These are phyloP conservation scores for Silene uniflora DNA, from an alignment of 148 eudicot species.

Conservation along the genomic window DNA sequence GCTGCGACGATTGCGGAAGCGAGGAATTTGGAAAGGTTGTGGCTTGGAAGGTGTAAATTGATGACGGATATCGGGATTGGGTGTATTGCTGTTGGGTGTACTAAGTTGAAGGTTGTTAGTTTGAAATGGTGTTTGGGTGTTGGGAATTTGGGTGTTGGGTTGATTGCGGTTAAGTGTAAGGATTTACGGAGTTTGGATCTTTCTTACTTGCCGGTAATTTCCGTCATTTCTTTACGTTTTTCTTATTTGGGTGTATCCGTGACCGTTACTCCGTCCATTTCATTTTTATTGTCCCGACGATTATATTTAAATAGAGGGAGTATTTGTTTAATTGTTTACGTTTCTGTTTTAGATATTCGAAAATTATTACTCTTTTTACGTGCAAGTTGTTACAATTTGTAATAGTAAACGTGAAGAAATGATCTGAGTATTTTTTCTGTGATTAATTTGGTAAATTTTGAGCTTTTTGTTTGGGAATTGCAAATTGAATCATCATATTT, in stretches of 20 bases:
- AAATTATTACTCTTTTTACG: too few relatives aligned
- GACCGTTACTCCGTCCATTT: too few relatives aligned
- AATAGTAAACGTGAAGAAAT: too few relatives aligned
- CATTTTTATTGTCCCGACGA: too few relatives aligned
- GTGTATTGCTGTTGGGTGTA: constrained; percentile 93
- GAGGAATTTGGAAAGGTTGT: constrained; percentile 60
- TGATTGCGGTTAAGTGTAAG: constrained; percentile 84
- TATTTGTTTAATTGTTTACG: too few relatives aligned
- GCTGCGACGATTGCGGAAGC: constrained; percentile 72
- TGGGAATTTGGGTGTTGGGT: constrained; percentile 88
- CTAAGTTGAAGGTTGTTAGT: constrained; percentile 55
- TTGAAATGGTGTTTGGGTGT: constrained; percentile 91
- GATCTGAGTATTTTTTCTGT: background rate
- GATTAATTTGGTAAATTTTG: background rate
- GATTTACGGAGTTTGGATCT: constrained; percentile 74
- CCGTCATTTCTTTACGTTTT: too few relatives aligned
- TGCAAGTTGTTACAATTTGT: too few relatives aligned
- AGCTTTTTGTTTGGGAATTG: too few relatives aligned
- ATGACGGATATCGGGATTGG: constrained; percentile 95
- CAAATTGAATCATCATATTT: too few relatives aligned
- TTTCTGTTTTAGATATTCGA: too few relatives aligned
- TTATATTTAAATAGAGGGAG: too few relatives aligned
- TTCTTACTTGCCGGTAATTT: constrained; percentile 82
- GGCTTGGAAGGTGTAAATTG: constrained; percentile 69
- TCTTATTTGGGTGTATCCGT: too few relatives aligned